These are phyloP conservation scores for Achaetomium macrosporum DNA, from an alignment of 2,329 filamentous ascomycete species.

Conservation along the genomic window DNA sequence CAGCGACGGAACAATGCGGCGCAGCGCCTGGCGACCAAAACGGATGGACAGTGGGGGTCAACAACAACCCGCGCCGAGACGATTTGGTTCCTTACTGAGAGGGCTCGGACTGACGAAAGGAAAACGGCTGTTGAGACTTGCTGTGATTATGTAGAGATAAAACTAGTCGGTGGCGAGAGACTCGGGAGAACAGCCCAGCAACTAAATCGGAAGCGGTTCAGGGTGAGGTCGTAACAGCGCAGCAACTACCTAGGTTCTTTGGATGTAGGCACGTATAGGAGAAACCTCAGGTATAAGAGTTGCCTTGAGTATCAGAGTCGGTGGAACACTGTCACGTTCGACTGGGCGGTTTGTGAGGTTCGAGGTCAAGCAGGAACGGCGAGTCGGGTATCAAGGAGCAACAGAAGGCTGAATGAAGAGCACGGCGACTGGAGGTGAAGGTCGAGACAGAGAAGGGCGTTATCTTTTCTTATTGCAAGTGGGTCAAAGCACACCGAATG, in stretches of 20 bases:
- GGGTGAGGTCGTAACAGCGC: too few relatives aligned
- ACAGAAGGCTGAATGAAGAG: not conserved
- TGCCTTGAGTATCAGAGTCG: too few relatives aligned
- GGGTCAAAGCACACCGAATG: constrained; percentile 12
- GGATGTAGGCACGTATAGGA: too few relatives aligned
- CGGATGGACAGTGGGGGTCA: constrained; percentile 19
- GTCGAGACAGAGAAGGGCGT: constrained; percentile 8
- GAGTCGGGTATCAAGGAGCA: not conserved
- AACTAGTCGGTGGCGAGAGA: not conserved
- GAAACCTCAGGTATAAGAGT: not conserved
- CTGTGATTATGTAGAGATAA: not conserved
- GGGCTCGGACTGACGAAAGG: not conserved
- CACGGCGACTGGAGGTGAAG: not conserved
- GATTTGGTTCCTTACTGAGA: not conserved
- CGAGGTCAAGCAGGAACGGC: not conserved
- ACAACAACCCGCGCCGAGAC: constrained; percentile 5
- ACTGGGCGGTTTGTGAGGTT: too few relatives aligned
- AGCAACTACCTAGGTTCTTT: too few relatives aligned
- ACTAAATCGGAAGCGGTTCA: not conserved
- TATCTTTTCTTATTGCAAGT: constrained; percentile 19
- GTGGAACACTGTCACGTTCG: too few relatives aligned
- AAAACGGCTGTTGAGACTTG: not conserved
- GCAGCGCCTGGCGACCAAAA: not conserved
- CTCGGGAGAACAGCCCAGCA: not conserved
- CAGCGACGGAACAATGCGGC: not conserved